phyloP scores from a whole-genome alignment of 2,329 filamentous ascomycete genomes.

The Cryphonectria nitschkei region DNA sequence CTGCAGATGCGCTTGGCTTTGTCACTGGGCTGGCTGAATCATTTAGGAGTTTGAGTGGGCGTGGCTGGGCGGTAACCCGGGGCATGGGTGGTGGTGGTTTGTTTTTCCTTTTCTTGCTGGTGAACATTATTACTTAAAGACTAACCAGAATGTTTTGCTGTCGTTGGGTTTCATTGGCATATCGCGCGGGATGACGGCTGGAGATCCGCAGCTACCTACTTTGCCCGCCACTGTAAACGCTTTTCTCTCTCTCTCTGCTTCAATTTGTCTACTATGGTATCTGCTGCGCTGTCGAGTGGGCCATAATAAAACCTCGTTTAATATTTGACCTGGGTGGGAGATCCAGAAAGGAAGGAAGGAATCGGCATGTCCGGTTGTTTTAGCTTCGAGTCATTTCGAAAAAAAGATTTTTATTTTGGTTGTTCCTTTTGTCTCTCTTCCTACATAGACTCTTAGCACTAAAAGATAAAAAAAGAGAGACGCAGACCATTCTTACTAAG shows the following conservation, averaged over 20 bases:
- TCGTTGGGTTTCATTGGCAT: background rate
- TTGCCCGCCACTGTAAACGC: background rate
- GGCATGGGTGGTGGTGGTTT: background rate
- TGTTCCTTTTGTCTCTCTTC: background rate
- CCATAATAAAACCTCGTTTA: background rate
- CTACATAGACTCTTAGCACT: background rate
- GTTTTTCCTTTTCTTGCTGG: background rate
- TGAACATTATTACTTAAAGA: background rate
- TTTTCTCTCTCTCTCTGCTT: background rate
- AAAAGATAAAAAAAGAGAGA: background rate
- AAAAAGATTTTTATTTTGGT: background rate
- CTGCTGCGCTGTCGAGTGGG: background rate
- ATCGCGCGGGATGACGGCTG: background rate
- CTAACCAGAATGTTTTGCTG: background rate
- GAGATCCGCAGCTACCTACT: background rate
- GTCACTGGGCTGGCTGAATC: background rate
- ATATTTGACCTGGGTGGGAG: background rate
- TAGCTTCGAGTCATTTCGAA: background rate
- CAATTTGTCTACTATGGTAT: background rate
- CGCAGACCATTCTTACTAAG: background rate
- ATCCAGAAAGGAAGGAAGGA: background rate
- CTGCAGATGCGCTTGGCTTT: background rate
- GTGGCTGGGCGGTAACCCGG: background rate
- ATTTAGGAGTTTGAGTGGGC: background rate
- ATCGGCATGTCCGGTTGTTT: background rate